Base-by-base conservation (phyloP, 331 rosid genomes). In the Erythrophleum ivorense region DNA sequence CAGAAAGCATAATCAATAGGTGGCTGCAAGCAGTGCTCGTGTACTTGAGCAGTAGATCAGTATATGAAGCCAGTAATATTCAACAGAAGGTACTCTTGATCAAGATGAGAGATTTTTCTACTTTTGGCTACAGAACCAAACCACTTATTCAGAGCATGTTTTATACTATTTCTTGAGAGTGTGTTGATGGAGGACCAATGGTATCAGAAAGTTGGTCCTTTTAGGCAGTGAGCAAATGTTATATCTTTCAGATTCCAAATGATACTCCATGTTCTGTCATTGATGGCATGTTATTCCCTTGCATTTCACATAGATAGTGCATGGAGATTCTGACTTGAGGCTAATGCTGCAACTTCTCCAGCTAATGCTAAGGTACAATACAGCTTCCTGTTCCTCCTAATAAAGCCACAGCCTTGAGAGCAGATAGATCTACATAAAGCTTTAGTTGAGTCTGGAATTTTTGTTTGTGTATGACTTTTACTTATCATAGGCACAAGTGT, bases 241-340 rank as follows among this genome's bases (percentile, higher is more conserved):
- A 0, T 4, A 13, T 29, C 19, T 63, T 38, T 18, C 71, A 66
- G 10, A 18, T 66, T 66, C 72, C 45, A 36, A 40, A 65, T 16
- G 24, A 65, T 33, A 19, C 63, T 77, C 19, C 81, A 52, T 70
- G 48, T 36, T 59, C 50, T 78, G 31, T 69, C 77, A 49, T 49
- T 69, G 16, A 53, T 58, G 43, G 41, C 66, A 77, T 38, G 38
- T 46, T 19, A 73, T 72, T 83, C 64, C 33, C 24, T 24, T 40
- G 73, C 53, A 67, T 41, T 18, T 66, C 31, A 15, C 50, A 50
- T 36, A 38, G 43, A 63, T 54, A 18, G 36, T 6, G 2, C 71
- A 53, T 6, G 29, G 1, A 36, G 24, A 62, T 82, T 78, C 83
- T 31, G 29, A 15, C 21, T 2, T 29, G 40, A 60, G 67, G 34